A percentile compares a stretch with the other conserved stretches of the same genome.
Evolutionary conservation across 2,329 filamentous ascomycete species (phyloP).

Genomic region (Fusarium floridanum): DNA sequence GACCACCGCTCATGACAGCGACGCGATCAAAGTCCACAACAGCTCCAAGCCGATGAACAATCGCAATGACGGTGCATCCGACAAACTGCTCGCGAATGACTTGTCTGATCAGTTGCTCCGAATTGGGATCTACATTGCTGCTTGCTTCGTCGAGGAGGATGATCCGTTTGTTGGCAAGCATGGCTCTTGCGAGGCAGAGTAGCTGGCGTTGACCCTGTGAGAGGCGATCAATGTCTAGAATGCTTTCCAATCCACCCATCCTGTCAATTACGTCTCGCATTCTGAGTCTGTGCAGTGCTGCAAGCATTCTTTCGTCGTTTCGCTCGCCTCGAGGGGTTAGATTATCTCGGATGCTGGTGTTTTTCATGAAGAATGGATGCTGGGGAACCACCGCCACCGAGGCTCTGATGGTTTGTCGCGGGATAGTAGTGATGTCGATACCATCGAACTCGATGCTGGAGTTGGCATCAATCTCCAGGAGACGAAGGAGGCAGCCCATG

Average conservation of each 20-base stretch:
- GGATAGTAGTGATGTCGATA: conserved; percentile 50
- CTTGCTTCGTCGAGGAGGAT: conserved; percentile 57
- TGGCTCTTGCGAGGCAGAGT: conserved; percentile 54
- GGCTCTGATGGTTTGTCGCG: conserved; percentile 40
- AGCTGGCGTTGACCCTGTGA: conserved; percentile 62
- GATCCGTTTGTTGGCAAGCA: conserved; percentile 52
- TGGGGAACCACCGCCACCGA: conserved; percentile 62
- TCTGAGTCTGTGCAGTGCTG: conserved; percentile 46
- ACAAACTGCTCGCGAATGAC: conserved; percentile 50
- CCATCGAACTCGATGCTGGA: conserved; percentile 59
- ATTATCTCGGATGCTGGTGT: conserved; percentile 60
- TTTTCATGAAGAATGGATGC: conserved; percentile 63
- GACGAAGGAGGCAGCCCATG: conserved; percentile 59
- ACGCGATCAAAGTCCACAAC: conserved; percentile 25
- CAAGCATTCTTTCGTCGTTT: conserved; percentile 49
- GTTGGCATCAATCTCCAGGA: conserved; percentile 59
- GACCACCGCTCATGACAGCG: conserved; percentile 22
- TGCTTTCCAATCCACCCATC: conserved; percentile 54
- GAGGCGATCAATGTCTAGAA: conserved; percentile 48
- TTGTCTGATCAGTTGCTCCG: conserved; percentile 51
- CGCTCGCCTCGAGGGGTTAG: conserved; percentile 56
- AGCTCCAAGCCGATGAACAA: conserved; percentile 51
- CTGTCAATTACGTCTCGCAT: conserved; percentile 35
- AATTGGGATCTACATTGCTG: conserved; percentile 51
- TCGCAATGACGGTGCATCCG: conserved; percentile 64